phyloP scores from a whole-genome alignment of 2,329 filamentous ascomycete species.

The Trichoderma oligosporum region DNA sequence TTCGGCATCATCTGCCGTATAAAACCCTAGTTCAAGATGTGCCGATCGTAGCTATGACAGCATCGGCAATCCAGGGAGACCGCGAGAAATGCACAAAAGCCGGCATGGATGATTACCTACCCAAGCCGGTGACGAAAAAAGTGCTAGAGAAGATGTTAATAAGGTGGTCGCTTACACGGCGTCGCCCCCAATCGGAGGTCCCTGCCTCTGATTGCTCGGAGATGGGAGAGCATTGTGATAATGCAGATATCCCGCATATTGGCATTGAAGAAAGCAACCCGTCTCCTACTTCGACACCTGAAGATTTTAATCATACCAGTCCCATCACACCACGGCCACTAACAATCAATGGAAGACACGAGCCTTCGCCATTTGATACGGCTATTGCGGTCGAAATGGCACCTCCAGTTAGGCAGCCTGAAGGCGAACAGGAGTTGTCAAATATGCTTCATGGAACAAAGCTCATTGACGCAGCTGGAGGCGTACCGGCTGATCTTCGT shows the following conservation, averaged over 20 bases:
- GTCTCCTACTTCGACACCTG: constrained; percentile 20
- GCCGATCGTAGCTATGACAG: constrained; percentile 79
- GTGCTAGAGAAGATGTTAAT: constrained; percentile 68
- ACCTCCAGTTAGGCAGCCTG: constrained; percentile 33
- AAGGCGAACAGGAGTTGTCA: constrained; percentile 40
- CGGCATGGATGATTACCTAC: constrained; percentile 73
- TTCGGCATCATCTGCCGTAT: constrained; percentile 66
- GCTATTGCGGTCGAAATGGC: constrained; percentile 32
- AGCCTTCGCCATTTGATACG: constrained; percentile 42
- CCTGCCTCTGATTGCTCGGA: constrained; percentile 46
- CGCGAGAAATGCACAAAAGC: constrained; percentile 68
- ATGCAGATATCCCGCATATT: constrained; percentile 40
- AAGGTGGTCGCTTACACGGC: constrained; percentile 54
- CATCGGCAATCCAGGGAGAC: constrained; percentile 73
- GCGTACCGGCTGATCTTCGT: constrained; percentile 31
- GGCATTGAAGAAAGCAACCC: constrained; percentile 30
- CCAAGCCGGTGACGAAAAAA: constrained; percentile 68
- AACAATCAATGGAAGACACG: constrained; percentile 36
- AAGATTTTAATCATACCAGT: constrained; percentile 31
- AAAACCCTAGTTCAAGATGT: constrained; percentile 56
- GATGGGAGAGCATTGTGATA: constrained; percentile 41
- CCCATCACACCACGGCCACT: constrained; percentile 42
- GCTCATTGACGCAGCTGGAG: constrained; percentile 45
- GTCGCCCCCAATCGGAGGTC: constrained; percentile 26
- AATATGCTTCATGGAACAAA: constrained; percentile 46